Evolutionary conservation across 176 grass and related monocot genomes (phyloP), one percentile per base, ranked within the genome.

Genomic region (Elaeis guineensis): DNA sequence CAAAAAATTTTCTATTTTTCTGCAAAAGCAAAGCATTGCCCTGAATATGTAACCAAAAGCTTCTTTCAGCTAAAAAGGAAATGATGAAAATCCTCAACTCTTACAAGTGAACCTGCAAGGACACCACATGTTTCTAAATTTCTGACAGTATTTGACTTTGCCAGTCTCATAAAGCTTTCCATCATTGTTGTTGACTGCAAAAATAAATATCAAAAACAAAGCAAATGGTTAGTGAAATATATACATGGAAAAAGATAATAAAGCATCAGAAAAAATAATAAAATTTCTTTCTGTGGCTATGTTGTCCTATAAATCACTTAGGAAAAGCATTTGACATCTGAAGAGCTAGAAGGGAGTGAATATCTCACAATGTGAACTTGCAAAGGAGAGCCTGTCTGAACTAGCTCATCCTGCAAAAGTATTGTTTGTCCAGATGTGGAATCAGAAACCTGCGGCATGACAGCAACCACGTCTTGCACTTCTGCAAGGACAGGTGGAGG

Each of bases 41-140:
- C 49, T 72, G 20, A 64, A 22, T 21, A 56, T 8, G 5, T 56
- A 64, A 44, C 9, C 62, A 69, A 44, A 44, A 44, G 2, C 11
- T 44, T 44, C 35, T 44, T 44, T 44, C 35, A 44, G 35, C 3
- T 44, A 44, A 44, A 44, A 44, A 44, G 9, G 11, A 44, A 44
- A 14, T 44, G 35, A 44, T 14, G 35, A 44, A 44, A 44, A 14
- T 14, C 11, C 35, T 44, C 11, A 44, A 12, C 35, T 74, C 81
- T 84, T 84, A 84, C 81, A 63, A 84, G 81, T 63, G 81, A 84
- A 77, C 81, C 81, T 54, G 81, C 81, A 69, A 84, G 81, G 22
- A 84, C 64, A 54, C 75, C 81, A 32, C 81, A 84, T 19, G 81
- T 84, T 68, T 84, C 81, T 63, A 84, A 67, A 57, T 72, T 78